A percentile compares a stretch with the other conserved stretches of the same genome.
These are phyloP conservation scores for Candida tibetensis DNA, from an alignment of 805 yeast genomes.

Conservation along the genomic window DNA sequence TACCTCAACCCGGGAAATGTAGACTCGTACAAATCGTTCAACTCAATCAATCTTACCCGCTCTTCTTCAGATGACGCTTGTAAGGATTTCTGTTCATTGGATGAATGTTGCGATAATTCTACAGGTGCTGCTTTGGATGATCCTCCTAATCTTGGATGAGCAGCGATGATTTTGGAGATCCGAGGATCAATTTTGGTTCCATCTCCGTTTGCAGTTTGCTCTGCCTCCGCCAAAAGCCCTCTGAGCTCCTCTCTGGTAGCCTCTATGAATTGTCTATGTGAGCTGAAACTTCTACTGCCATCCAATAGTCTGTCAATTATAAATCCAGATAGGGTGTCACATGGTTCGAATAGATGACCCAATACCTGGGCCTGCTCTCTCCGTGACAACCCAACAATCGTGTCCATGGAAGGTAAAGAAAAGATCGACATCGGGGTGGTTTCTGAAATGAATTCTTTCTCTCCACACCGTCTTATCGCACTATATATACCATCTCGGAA, in stretches of 20 bases:
- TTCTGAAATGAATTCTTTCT: too few species aligned
- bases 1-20: slow-evolving; percentile 68
- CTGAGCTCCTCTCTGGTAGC: slow-evolving; percentile 38
- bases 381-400: slow-evolving; percentile 14
- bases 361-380: slow-evolving; percentile 39
- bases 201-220: slow-evolving; percentile 18
- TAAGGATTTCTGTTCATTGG: slow-evolving; percentile 67
- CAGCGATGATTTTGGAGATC: slow-evolving; percentile 64
- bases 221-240: slow-evolving; percentile 24
- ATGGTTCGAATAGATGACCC: slow-evolving; percentile 64
- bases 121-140: slow-evolving; percentile 16
- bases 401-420: slow-evolving; percentile 3
- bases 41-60: slow-evolving; percentile 38
- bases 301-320: slow-evolving; percentile 27
- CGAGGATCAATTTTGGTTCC: slow-evolving; percentile 20
- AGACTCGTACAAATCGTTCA: slow-evolving; percentile 63
- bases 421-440: too few species aligned
- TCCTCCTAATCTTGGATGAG: slow-evolving; percentile 83
- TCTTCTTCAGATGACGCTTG: slow-evolving; percentile 50
- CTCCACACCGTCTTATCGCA: too few species aligned
- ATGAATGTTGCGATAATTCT: slow-evolving; percentile 62
- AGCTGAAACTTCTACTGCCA: slow-evolving; percentile 10
- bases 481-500: too few species aligned
- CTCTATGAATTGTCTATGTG: slow-evolving; percentile 44
- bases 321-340: slow-evolving; percentile 43